A percentile compares a stretch with the other conserved stretches of the same genome.
Conservation (phyloP, 2,329 filamentous ascomycete species). For the Colletotrichum falcatum region DNA sequence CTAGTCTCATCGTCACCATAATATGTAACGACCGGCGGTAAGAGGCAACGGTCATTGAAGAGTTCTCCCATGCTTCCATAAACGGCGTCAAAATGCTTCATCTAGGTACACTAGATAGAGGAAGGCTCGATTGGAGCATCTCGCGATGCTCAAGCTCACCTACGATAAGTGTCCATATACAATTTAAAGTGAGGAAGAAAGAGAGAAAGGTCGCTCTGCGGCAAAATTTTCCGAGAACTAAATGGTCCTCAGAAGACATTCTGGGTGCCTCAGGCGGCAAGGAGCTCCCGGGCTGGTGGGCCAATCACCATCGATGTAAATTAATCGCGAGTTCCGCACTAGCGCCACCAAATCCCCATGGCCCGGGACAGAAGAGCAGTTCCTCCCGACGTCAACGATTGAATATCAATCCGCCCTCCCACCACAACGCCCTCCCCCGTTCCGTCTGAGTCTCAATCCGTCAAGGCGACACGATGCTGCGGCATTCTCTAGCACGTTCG, state of each 20-base stretch:
- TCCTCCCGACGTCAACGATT: constrained; percentile 56
- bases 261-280: constrained; percentile 54
- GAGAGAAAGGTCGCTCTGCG: constrained; percentile 48
- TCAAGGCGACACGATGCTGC: constrained; percentile 75
- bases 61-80: constrained; percentile 78
- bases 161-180: constrained; percentile 80
- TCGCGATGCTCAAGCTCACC: constrained; percentile 69
- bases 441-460: constrained; percentile 58
- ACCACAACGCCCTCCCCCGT: constrained; percentile 43
- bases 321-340: constrained; percentile 54
- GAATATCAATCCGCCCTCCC: constrained; percentile 52
- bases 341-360: constrained; percentile 52
- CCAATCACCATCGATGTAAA: constrained; percentile 60
- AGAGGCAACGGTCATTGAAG: constrained; percentile 74
- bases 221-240: constrained; percentile 36
- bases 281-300: constrained; percentile 32
- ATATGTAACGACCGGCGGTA: constrained; percentile 80
- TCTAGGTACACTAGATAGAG: constrained; percentile 76
- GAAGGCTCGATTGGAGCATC: constrained; percentile 70
- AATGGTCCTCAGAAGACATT: constrained; percentile 14
- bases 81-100: constrained; percentile 72
- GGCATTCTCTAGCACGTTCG: constrained; percentile 76
- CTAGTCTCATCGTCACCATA: constrained; percentile 13
- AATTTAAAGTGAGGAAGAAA: constrained; percentile 65
- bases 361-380: constrained; percentile 51